A percentile compares a stretch with the other conserved stretches of the same genome.
Evolutionary conservation across 2,329 filamentous ascomycete species (phyloP).

Genomic region (Diaporthe helianthi): DNA sequence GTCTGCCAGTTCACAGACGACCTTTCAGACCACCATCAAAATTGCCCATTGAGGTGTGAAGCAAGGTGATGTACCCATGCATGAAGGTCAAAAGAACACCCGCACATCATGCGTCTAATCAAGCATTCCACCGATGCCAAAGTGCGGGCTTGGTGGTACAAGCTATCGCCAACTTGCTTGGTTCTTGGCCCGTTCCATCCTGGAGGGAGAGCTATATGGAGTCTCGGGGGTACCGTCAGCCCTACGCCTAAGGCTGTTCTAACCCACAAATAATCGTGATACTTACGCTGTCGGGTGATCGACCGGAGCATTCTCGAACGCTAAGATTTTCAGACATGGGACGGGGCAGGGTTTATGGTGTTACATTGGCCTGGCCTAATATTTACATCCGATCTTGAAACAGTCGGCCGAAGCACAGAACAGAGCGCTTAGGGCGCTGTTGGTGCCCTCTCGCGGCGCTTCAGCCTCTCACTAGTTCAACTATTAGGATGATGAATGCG

Average conservation of each 20-base stretch:
- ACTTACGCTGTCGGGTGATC: conserved; percentile 17
- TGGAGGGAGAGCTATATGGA: neutral
- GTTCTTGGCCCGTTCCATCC: conserved; percentile 16
- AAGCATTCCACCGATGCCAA: conserved; percentile 16
- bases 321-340: conserved; percentile 7
- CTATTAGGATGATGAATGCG: neutral
- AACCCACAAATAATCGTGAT: neutral
- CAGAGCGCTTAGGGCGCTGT: neutral
- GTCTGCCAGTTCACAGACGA: neutral
- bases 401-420: conserved; percentile 22
- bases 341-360: neutral
- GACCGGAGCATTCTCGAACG: neutral
- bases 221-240: conserved; percentile 21
- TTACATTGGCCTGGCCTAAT: conserved; percentile 6
- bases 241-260: conserved; percentile 3
- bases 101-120: neutral
- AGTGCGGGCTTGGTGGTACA: conserved; percentile 8
- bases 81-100: neutral
- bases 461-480: conserved; percentile 4
- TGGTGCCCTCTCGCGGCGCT: neutral
- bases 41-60: neutral
- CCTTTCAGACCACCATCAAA: neutral
- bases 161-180: conserved; percentile 25
- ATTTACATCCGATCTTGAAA: conserved; percentile 22
- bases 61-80: neutral